phyloP scores from a whole-genome alignment of 2,329 filamentous ascomycete species.

The Nemania diffusa region DNA sequence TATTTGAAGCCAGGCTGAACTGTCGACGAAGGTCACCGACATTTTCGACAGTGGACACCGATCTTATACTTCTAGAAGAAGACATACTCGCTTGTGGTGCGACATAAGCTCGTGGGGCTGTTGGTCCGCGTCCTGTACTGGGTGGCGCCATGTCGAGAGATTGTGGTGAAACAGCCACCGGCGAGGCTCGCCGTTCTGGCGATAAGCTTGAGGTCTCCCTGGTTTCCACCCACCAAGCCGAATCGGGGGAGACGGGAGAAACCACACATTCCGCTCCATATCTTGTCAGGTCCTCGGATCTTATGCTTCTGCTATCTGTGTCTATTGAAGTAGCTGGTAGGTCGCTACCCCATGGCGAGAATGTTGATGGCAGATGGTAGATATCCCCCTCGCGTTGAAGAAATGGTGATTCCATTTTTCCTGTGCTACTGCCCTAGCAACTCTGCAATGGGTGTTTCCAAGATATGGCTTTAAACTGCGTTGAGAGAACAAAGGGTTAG shows the following conservation, averaged over 20 bases:
- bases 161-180: constrained; percentile 20
- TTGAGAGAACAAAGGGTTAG: background rate
- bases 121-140: constrained; percentile 25
- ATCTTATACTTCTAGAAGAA: constrained; percentile 7
- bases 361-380: constrained; percentile 41
- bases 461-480: background rate
- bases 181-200: background rate
- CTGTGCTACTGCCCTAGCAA: background rate
- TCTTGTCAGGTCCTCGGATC: constrained; percentile 8
- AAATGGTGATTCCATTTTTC: constrained; percentile 17
- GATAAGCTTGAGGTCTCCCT: constrained; percentile 19
- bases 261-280: background rate
- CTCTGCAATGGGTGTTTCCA: background rate
- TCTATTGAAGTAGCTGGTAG: constrained; percentile 11
- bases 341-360: constrained; percentile 38
- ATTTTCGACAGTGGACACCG: constrained; percentile 20
- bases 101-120: constrained; percentile 10
- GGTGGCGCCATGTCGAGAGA: constrained; percentile 4
- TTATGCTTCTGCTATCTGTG: background rate
- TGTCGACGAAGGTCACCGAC: constrained; percentile 31
- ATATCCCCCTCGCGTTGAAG: constrained; percentile 24
- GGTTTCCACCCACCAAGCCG: background rate
- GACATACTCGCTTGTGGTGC: constrained; percentile 1
- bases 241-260: background rate
- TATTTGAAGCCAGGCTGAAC: constrained; percentile 41